phyloP scores from a whole-genome alignment of 2,329 filamentous ascomycete species.

The Apiospora sp. region DNA sequence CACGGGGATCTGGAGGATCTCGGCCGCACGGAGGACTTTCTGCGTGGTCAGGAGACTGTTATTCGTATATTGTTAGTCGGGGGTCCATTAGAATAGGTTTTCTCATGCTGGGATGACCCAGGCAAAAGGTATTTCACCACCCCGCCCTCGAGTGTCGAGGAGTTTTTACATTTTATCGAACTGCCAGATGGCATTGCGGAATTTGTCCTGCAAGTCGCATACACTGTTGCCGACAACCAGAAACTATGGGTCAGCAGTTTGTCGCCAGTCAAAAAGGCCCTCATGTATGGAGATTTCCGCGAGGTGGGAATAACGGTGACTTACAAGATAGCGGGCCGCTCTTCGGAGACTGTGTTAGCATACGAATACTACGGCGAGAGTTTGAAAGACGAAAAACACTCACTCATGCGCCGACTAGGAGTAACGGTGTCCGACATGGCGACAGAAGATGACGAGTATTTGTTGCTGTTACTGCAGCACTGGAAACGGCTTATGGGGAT shows the following conservation, averaged over 20 bases:
- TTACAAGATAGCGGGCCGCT: slow-evolving; percentile 21
- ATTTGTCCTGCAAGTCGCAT: slow-evolving; percentile 95
- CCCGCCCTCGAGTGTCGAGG: too few relatives aligned
- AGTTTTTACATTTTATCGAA: slow-evolving; percentile 77
- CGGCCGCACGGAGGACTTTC: slow-evolving; percentile 73
- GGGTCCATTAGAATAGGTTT: not conserved
- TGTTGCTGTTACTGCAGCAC: not conserved
- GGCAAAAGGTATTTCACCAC: not conserved
- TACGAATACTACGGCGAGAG: not conserved
- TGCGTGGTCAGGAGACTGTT: slow-evolving; percentile 69
- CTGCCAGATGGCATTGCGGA: slow-evolving; percentile 82
- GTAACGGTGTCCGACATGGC: not conserved
- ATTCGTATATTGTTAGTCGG: slow-evolving; percentile 24
- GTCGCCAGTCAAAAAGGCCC: not conserved
- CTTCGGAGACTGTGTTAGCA: not conserved
- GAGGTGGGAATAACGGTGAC: not conserved
- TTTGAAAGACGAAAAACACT: not conserved
- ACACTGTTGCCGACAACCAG: slow-evolving; percentile 61
- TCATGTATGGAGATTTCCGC: not conserved
- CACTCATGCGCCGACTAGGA: slow-evolving; percentile 11
- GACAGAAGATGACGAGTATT: not conserved
- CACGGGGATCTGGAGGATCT: slow-evolving; percentile 76
- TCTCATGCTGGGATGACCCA: not conserved
- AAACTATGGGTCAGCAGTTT: not conserved
- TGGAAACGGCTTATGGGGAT: slow-evolving; percentile 9